Evolutionary conservation across 306 rosid genomes (phyloP).

Genomic region (Cercis canadensis): DNA sequence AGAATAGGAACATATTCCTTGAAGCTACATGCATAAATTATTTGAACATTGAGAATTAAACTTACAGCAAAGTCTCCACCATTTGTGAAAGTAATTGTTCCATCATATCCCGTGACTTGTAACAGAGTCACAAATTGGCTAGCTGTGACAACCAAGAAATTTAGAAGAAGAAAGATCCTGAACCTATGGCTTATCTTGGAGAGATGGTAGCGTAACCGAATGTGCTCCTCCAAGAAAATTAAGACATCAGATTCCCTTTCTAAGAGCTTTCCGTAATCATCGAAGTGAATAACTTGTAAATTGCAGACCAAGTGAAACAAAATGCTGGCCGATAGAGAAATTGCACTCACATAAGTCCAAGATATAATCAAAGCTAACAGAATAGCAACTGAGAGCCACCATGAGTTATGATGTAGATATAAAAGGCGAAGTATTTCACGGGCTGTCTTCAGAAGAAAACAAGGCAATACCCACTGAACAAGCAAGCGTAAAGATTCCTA

Average conservation of each 20-base stretch:
- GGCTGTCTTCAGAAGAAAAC: slow-evolving; percentile 61
- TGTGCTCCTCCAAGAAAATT: slow-evolving; percentile 76
- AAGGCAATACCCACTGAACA: slow-evolving; percentile 63
- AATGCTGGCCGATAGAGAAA: slow-evolving; percentile 76
- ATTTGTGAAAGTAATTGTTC: slow-evolving; percentile 54
- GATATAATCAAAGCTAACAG: slow-evolving; percentile 56
- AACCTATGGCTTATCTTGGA: slow-evolving; percentile 89
- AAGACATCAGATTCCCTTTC: slow-evolving; percentile 62
- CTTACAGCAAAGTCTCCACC: slow-evolving; percentile 94
- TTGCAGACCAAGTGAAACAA: slow-evolving; percentile 86
- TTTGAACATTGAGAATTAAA: slow-evolving; percentile 33
- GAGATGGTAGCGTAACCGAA: slow-evolving; percentile 74
- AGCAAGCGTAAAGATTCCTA: slow-evolving; percentile 70
- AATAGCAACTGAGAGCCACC: slow-evolving; percentile 59
- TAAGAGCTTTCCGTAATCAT: slow-evolving; percentile 57
- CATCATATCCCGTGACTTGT: slow-evolving; percentile 62
- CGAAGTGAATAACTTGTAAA: slow-evolving; percentile 79
- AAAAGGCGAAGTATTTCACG: slow-evolving; percentile 63
- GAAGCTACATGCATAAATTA: slow-evolving; percentile 28
- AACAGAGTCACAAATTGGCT: slow-evolving; percentile 74
- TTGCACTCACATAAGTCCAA: slow-evolving; percentile 77
- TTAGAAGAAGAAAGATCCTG: slow-evolving; percentile 75
- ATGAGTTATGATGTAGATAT: slow-evolving; percentile 49
- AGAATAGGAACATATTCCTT: slow-evolving; percentile 3
- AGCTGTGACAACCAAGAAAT: slow-evolving; percentile 70